phyloP scores from a whole-genome alignment of 176 grass and related monocot species.

The Pontederia paniculata region DNA sequence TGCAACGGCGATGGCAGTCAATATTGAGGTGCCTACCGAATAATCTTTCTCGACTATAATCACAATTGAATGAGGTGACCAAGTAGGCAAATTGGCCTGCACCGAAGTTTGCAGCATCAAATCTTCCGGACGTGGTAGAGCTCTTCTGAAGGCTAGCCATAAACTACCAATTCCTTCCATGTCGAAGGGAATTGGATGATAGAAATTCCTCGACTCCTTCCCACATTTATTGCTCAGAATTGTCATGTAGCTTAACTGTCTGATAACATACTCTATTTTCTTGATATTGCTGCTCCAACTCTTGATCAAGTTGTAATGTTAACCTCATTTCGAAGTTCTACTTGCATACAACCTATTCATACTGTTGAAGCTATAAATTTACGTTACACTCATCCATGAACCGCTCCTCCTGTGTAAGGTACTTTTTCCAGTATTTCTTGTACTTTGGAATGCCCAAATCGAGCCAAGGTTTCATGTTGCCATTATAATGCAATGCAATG shows the following conservation, averaged over 20 bases:
- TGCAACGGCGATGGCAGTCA: background rate
- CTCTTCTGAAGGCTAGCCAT: background rate
- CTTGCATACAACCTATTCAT: background rate
- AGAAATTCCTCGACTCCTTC: background rate
- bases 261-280: background rate
- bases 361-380: conserved; percentile 31
- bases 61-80: conserved; percentile 14
- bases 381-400: conserved; percentile 71
- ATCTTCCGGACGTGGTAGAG: background rate
- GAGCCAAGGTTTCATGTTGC: conserved; percentile 82
- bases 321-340: background rate
- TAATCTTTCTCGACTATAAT: conserved; percentile 6
- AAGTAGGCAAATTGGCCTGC: background rate
- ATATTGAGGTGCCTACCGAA: conserved; percentile 2
- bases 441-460: conserved; percentile 49
- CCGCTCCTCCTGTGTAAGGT: conserved; percentile 40
- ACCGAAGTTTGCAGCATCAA: background rate
- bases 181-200: background rate
- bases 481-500: conserved; percentile 51
- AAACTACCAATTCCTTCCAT: background rate
- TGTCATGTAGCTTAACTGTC: background rate
- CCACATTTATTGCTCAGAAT: background rate
- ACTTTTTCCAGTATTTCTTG: conserved; percentile 69
- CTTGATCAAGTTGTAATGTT: background rate
- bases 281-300: background rate